Percentiles rank a stretch among this genome's conserved stretches.
Conservation (phyloP, 768 basidiomycete species). For the Strobilomyces confusus region DNA sequence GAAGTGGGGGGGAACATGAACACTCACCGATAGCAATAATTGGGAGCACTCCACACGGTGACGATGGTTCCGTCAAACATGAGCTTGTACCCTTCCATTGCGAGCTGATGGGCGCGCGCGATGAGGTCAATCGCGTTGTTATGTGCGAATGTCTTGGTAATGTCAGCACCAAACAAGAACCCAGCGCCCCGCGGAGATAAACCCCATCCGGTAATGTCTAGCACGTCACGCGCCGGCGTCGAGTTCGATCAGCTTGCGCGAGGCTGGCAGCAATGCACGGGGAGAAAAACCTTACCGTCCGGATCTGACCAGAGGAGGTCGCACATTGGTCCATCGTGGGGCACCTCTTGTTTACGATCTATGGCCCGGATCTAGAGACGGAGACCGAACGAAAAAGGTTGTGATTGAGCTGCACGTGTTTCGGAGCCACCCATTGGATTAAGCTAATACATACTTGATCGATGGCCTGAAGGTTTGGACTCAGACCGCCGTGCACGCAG, state of each 20-base stretch:
- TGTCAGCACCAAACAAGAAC: slow-evolving; percentile 90
- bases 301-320: slow-evolving; percentile 99
- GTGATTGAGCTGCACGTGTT: slow-evolving; percentile 21
- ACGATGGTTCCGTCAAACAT: slow-evolving; percentile 96
- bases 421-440: slow-evolving; percentile 15
- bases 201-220: slow-evolving; percentile 93
- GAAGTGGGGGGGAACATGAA: slow-evolving; percentile 6
- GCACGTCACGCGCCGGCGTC: neutral
- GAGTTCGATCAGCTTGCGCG: slow-evolving; percentile 23
- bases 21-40: slow-evolving; percentile 93
- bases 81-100: slow-evolving; percentile 95
- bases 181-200: slow-evolving; percentile 97
- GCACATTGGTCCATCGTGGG: slow-evolving; percentile 98
- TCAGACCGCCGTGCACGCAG: slow-evolving; percentile 95
- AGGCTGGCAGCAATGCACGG: slow-evolving; percentile 4
- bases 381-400: slow-evolving; percentile 18
- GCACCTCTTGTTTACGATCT: slow-evolving; percentile 95
- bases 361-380: slow-evolving; percentile 78
- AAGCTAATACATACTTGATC: slow-evolving; percentile 67
- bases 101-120: slow-evolving; percentile 95
- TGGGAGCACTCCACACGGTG: slow-evolving; percentile 97
- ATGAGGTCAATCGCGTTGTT: slow-evolving; percentile 92
- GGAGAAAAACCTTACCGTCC: slow-evolving; percentile 57
- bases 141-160: slow-evolving; percentile 86
- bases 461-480: slow-evolving; percentile 79